Evolutionary conservation across 169 alveolate genomes (phyloP).

Genomic region (Plasmodium gallinaceum): DNA sequence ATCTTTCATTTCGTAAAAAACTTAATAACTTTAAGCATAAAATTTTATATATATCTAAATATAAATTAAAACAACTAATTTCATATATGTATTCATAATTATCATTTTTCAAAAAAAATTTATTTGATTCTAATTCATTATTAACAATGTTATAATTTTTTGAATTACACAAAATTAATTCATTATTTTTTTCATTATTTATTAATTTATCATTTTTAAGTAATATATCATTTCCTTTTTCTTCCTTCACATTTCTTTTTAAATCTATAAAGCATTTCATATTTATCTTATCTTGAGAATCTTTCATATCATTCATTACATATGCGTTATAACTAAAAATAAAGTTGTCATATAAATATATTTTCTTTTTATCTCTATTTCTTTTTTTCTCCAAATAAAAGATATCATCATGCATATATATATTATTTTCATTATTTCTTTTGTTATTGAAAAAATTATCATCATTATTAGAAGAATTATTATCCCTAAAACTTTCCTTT

Average conservation of each 20-base stretch:
- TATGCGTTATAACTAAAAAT: conserved; percentile 53
- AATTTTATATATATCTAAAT: conserved; percentile 58
- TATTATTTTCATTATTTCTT: neutral
- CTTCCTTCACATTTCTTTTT: neutral
- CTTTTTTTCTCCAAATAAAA: conserved; percentile 41
- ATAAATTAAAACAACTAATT: conserved; percentile 34
- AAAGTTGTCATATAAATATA: conserved; percentile 40
- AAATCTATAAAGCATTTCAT: conserved; percentile 24
- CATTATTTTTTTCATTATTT: neutral
- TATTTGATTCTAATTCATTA: no score
- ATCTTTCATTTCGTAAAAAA: conserved; percentile 14
- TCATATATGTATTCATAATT: neutral
- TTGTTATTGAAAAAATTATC: neutral
- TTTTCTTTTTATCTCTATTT: conserved; percentile 56
- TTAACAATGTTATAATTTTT: no score
- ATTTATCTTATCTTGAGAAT: neutral
- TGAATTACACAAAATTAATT: neutral
- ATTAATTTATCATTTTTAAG: neutral
- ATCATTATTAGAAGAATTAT: neutral
- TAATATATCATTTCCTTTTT: neutral
- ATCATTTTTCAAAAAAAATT: neutral
- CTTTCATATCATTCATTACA: neutral
- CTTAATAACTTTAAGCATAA: conserved; percentile 41
- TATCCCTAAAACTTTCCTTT: neutral
- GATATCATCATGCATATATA: conserved; percentile 49